Evolutionary conservation across 768 basidiomycete genomes (phyloP).

Genomic region (Mycena capillaripes): DNA sequence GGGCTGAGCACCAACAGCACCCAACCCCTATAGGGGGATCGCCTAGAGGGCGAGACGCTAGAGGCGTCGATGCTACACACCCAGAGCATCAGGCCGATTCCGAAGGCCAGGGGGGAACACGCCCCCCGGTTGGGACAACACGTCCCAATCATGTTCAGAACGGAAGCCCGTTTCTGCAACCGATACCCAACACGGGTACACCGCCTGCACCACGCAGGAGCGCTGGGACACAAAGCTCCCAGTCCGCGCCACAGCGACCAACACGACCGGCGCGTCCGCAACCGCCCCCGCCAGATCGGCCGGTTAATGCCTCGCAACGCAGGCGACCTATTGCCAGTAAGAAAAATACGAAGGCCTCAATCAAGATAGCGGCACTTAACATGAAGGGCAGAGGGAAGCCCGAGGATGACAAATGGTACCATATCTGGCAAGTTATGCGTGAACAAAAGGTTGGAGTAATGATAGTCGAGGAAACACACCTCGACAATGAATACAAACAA

Average conservation of each 20-base stretch:
- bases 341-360: conserved; percentile 22
- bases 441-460: neutral
- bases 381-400: no score
- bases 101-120: neutral
- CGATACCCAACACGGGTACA: no score
- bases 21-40: no score
- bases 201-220: no score
- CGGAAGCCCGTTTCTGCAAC: neutral
- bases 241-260: no score
- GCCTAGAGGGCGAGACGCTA: conserved; percentile 17
- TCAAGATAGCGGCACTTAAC: no score
- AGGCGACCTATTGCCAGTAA: neutral
- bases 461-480: neutral
- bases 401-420: no score
- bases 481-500: neutral
- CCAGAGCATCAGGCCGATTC: neutral
- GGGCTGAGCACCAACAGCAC: conserved; percentile 10
- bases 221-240: no score
- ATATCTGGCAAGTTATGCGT: no score
- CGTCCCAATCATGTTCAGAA: neutral
- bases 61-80: neutral
- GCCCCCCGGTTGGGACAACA: neutral
- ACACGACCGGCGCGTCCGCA: no score
- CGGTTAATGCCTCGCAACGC: neutral
- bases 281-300: no score